A percentile compares a stretch with the other conserved stretches of the same genome.
Evolutionary conservation across 164 flowering plant genomes (phyloP).

Genomic region (Magnolia officinalis): DNA sequence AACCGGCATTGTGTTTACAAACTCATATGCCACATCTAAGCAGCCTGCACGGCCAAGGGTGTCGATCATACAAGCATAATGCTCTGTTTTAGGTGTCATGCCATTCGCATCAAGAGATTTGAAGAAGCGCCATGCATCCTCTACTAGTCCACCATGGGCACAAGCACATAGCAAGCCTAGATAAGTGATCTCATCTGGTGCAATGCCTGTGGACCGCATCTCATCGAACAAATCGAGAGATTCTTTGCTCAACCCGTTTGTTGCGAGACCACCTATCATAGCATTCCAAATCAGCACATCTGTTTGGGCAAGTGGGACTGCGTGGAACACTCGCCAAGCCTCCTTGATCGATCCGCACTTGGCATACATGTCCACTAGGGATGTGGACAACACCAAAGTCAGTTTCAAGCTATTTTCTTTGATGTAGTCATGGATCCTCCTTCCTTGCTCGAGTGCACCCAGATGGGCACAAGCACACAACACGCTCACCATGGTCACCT

Average conservation of each 20-base stretch:
- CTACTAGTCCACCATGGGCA: conserved; percentile 85
- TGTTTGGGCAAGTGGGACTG: conserved; percentile 22
- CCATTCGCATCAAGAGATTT: conserved; percentile 38
- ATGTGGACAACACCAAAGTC: conserved; percentile 56
- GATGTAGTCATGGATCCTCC: conserved; percentile 52
- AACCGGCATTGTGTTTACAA: conserved; percentile 53
- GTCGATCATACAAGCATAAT: conserved; percentile 87
- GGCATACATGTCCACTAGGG: conserved; percentile 86
- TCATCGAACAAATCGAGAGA: conserved; percentile 50
- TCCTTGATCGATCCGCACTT: conserved; percentile 84
- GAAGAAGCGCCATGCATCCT: conserved; percentile 64
- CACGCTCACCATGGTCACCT: conserved; percentile 87
- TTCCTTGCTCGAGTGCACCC: conserved; percentile 74
- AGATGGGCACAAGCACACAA: conserved; percentile 84
- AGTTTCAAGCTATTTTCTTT: conserved; percentile 45
- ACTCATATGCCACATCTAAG: conserved; percentile 53
- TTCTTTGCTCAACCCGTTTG: conserved; percentile 59
- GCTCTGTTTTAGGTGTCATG: conserved; percentile 64
- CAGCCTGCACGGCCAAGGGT: conserved; percentile 67
- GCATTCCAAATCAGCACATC: conserved; percentile 86
- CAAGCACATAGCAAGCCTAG: conserved; percentile 74
- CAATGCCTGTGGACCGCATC: conserved; percentile 45
- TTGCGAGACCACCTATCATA: conserved; percentile 80
- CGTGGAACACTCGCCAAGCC: conserved; percentile 57
- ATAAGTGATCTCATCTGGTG: conserved; percentile 79